Base-by-base conservation (phyloP, 176 grass and related monocot species). In the Canna indica region DNA sequence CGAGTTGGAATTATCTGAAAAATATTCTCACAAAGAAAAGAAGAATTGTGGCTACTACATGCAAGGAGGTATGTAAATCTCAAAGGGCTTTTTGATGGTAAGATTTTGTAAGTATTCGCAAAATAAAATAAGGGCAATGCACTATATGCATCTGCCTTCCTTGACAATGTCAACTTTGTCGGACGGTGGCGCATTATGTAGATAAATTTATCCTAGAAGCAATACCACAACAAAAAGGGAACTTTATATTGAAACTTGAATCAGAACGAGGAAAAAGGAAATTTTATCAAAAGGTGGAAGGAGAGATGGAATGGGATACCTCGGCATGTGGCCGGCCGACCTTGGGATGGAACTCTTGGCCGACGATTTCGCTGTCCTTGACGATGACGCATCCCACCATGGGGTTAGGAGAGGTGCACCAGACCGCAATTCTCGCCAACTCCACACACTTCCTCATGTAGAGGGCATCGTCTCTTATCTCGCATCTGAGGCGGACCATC, bases 351-450 rank as follows among this genome's bases (percentile, higher is more conserved):
- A 97, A 97, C 2, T 86, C 94, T 82, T 90, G 82, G 7, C 86
- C 86, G 41, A 97, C 84, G 73, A 97, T 75, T 20, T 76, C 38
- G 15, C 86, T 73, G 31, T 97, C 82, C 47, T 82, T 78, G 48
- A 97, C 94, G 72, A 97, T 81, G 72, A 97, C 80, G 20, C 94
- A 97, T 7, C 94, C 89, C 1, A 92, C 94, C 94, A 97, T 90
- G 34, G 89, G 94, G 80, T 92, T 97, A 13, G 94, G 94, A 69
- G 86, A 90, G 58, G 94, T 92, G 78, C 87, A 78, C 0, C 94
- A 86, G 29, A 82, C 47, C 14, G 94, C 94, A 42, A 75, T 92
- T 50, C 80, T 83, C 27, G 86, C 86, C 75, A 97, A 77, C 68
- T 90, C 89, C 64, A 97, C 86, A 64, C 86, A 92, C 7, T 82